Base-by-base conservation (phyloP, 116 monocot genomes). In the Papilionanthe hybrid region DNA sequence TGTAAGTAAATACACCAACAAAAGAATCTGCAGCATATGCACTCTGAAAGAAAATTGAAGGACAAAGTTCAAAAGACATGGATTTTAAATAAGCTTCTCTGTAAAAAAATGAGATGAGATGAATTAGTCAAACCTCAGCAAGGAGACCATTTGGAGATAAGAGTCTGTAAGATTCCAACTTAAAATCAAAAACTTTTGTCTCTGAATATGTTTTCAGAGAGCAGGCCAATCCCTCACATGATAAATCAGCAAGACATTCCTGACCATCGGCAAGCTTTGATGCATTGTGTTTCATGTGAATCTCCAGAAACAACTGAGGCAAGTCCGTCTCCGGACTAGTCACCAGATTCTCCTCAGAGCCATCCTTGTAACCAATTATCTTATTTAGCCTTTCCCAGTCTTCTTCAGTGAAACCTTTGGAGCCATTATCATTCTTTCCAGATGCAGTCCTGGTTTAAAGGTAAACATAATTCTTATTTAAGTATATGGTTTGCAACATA, bases 281-380 rank as follows among this genome's bases (percentile, higher is more conserved):
- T 81, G 99, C 93, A 93, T 92, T 99, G 82, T 93, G 93, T 75
- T 90, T 92, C 99, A 99, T 95, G 83, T 88, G 86, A 50, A 99
- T 80, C 89, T 99, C 92, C 74, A 99, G 84, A 79, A 83, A 83
- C 55, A 90, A 84, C 27, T 90, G 93, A 82, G 95, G 89, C 22
- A 87, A 44, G 81, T 90, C 80, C 67, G 49, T 81, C 43, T 82
- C 84, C 76, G 89, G 81, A 37, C 10, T 77, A 58, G 71, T 81
- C 56, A 79, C 55, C 5, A 86, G 32, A 49, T 87, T 69, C 55
- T 91, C 84, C 72, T 90, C 84, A 72, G 93, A 86, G 67, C 80
- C 89, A 77, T 99, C 99, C 86, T 95, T 95, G 44, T 95, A 99
- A 32, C 99, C 99, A 83, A 95, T 99, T 17, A 99, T 57, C 85